These are phyloP conservation scores for Malbranchea cinnamomea DNA, from an alignment of 2,329 filamentous ascomycete species.

Conservation along the genomic window DNA sequence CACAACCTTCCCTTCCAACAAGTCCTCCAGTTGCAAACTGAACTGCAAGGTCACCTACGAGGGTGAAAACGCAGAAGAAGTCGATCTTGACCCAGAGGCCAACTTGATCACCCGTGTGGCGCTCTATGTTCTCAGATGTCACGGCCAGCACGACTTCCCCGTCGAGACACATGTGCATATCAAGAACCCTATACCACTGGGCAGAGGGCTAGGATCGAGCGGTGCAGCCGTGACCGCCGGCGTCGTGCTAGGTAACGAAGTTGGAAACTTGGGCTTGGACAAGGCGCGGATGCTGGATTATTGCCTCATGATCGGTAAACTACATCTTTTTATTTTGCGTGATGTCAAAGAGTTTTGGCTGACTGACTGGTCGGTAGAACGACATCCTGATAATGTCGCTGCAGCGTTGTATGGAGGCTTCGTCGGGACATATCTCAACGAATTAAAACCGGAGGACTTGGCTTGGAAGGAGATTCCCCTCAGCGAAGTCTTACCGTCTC, in stretches of 20 bases:
- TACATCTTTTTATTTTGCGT: conserved; percentile 5
- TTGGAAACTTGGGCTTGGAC: conserved; percentile 62
- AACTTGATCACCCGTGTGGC: conserved; percentile 93
- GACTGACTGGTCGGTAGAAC: conserved; percentile 38
- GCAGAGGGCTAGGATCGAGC: conserved; percentile 84
- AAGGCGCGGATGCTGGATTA: conserved; percentile 83
- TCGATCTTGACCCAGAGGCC: conserved; percentile 66
- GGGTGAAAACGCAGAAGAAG: conserved; percentile 56
- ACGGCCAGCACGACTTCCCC: conserved; percentile 74
- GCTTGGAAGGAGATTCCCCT: conserved; percentile 86
- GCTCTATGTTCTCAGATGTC: conserved; percentile 85
- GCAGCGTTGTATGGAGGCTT: conserved; percentile 93
- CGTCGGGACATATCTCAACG: conserved; percentile 90
- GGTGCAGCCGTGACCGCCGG: conserved; percentile 91
- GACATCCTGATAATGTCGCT: conserved; percentile 87
- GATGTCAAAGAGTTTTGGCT: conserved; percentile 4
- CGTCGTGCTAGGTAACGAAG: conserved; percentile 81
- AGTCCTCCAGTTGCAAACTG: conserved; percentile 41
- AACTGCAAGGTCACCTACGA: conserved; percentile 90
- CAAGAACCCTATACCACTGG: conserved; percentile 86
- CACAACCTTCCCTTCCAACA: conserved; percentile 46
- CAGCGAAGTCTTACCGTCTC: conserved; percentile 79
- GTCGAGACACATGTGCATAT: conserved; percentile 81
- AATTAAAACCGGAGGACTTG: conserved; percentile 74
- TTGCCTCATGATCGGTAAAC: conserved; percentile 81